Evolutionary conservation across 768 basidiomycete species (phyloP).

Genomic region (Tubosaeta brunneosetosa): DNA sequence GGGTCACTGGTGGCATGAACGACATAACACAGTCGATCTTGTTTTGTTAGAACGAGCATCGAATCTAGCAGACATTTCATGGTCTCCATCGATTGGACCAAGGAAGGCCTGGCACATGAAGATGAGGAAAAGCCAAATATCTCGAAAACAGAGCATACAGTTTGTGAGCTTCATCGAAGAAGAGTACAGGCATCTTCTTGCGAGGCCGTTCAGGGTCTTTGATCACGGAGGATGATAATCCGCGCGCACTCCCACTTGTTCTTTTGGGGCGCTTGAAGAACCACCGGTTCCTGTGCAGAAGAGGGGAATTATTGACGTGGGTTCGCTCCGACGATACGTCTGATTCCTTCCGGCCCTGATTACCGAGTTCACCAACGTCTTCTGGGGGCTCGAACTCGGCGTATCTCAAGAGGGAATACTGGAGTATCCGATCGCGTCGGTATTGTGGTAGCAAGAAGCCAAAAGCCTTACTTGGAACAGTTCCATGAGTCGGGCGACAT

Average conservation of each 20-base stretch:
- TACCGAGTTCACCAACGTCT: constrained; percentile 20
- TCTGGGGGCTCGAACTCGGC: constrained; percentile 58
- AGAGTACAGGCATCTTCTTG: constrained; percentile 77
- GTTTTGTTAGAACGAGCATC: constrained; percentile 83
- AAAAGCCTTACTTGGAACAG: constrained; percentile 58
- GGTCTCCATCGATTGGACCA: constrained; percentile 72
- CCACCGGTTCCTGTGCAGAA: constrained; percentile 26
- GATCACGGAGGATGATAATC: constrained; percentile 28
- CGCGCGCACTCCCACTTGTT: constrained; percentile 27
- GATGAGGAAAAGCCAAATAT: background rate
- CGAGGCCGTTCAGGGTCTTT: constrained; percentile 33
- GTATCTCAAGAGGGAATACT: constrained; percentile 70
- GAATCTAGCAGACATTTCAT: constrained; percentile 85
- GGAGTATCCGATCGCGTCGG: background rate
- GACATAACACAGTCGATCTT: constrained; percentile 79
- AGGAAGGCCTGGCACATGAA: constrained; percentile 48
- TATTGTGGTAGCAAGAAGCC: background rate
- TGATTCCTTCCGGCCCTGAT: constrained; percentile 26
- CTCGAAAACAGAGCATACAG: constrained; percentile 41
- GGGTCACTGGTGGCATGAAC: constrained; percentile 81
- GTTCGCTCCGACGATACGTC: constrained; percentile 40
- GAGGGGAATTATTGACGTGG: constrained; percentile 34
- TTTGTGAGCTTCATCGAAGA: constrained; percentile 85
- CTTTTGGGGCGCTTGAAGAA: constrained; percentile 26
- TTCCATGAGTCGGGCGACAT: constrained; percentile 80